Conservation (phyloP, 805 yeast genomes). For the Pichia pseudocactophila region DNA sequence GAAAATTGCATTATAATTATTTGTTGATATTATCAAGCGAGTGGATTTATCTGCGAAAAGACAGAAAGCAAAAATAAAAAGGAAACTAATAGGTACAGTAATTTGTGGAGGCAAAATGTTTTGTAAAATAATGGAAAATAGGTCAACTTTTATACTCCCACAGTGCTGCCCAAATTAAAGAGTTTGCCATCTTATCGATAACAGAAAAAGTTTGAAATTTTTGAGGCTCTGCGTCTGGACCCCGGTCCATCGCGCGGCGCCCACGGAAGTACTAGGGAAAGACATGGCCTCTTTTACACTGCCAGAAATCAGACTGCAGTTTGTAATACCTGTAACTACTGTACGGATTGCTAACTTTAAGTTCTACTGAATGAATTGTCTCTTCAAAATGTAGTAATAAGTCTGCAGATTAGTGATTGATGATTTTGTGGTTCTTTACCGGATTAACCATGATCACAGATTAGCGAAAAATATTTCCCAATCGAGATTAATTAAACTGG, state of each 20-base stretch:
- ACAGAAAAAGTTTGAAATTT: not conserved
- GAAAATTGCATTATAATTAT: conserved; percentile 56
- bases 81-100: not conserved
- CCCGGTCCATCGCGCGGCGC: not conserved
- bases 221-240: not conserved
- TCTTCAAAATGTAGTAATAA: too few species aligned
- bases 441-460: too few species aligned
- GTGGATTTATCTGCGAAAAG: not conserved
- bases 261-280: too few species aligned
- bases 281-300: not conserved
- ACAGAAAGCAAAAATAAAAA: not conserved
- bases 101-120: not conserved
- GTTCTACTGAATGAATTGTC: too few species aligned
- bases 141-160: not conserved
- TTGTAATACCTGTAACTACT: too few species aligned
- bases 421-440: too few species aligned
- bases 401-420: too few species aligned
- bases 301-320: not conserved
- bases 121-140: not conserved
- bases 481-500: too few species aligned
- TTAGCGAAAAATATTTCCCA: too few species aligned
- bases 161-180: too few species aligned
- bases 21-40: not conserved
- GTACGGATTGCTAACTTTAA: too few species aligned
- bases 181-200: too few species aligned